phyloP scores from a whole-genome alignment of 257 asterid genomes.

The Cynanchum wilfordii region DNA sequence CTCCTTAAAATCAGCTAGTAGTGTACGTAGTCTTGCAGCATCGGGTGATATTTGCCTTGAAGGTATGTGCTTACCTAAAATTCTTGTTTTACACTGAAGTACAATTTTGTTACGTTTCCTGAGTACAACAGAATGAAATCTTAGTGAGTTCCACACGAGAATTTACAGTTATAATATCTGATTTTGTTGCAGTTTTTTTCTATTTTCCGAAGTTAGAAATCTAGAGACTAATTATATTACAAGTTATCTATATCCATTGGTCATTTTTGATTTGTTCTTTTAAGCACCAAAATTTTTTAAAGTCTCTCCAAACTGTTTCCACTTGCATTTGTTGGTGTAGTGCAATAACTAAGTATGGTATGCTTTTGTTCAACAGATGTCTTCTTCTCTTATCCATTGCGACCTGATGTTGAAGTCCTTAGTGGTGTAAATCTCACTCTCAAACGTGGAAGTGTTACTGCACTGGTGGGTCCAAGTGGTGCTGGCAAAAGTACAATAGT shows the following conservation, averaged over 20 bases:
- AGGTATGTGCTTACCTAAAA: slow-evolving; percentile 38
- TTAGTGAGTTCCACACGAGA: neutral
- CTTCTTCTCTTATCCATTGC: slow-evolving; percentile 81
- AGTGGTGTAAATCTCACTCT: slow-evolving; percentile 71
- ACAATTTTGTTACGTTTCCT: slow-evolving; percentile 4
- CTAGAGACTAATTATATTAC: neutral
- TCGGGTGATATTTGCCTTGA: slow-evolving; percentile 82
- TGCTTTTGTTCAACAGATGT: slow-evolving; percentile 49
- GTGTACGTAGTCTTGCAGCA: slow-evolving; percentile 57
- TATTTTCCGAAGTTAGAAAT: neutral
- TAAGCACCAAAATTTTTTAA: neutral
- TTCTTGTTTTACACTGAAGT: slow-evolving; percentile 5
- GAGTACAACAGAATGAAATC: neutral
- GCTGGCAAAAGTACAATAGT: slow-evolving; percentile 97
- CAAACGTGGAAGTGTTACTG: slow-evolving; percentile 81
- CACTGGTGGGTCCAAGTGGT: slow-evolving; percentile 95
- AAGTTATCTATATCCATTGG: neutral
- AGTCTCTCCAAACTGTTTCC: slow-evolving; percentile 3
- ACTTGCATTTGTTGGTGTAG: neutral
- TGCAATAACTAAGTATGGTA: neutral
- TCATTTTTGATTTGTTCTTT: slow-evolving; percentile 1
- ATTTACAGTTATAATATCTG: neutral
- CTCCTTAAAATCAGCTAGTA: slow-evolving; percentile 58
- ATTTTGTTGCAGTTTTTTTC: neutral
- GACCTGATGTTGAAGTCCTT: slow-evolving; percentile 87